phyloP scores from a whole-genome alignment of 768 basidiomycete genomes.

The Termitomyces sp. region DNA sequence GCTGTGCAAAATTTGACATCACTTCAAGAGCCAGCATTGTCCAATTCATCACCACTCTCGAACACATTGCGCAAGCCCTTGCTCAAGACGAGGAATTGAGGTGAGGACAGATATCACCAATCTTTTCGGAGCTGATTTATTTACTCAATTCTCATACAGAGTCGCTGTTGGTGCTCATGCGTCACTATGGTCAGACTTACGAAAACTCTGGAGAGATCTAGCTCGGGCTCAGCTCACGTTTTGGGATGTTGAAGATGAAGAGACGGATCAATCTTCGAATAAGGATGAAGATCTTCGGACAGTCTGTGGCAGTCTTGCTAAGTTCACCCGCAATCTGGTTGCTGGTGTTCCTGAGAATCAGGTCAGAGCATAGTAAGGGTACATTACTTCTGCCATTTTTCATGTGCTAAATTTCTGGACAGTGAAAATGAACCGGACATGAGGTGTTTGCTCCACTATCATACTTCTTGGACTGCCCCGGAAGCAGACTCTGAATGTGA shows the following conservation, averaged over 20 bases:
- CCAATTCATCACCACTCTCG: constrained; percentile 34
- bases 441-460: constrained; percentile 58
- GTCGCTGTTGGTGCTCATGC: constrained; percentile 28
- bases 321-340: constrained; percentile 80
- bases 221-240: constrained; percentile 44
- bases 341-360: constrained; percentile 76
- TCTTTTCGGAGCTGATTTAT: background rate
- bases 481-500: constrained; percentile 51
- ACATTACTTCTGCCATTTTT: background rate
- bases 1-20: constrained; percentile 38
- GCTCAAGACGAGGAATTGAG: constrained; percentile 37
- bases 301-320: constrained; percentile 51
- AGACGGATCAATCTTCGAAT: constrained; percentile 17
- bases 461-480: constrained; percentile 72
- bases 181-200: constrained; percentile 49
- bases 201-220: constrained; percentile 51
- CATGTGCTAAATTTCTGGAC: constrained; percentile 5
- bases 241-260: constrained; percentile 42
- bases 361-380: constrained; percentile 59
- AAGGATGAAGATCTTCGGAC: constrained; percentile 29
- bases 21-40: constrained; percentile 24
- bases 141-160: constrained; percentile 3
- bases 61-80: constrained; percentile 44
- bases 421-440: constrained; percentile 72
- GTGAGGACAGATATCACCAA: constrained; percentile 16